Percentiles rank a stretch among this genome's conserved stretches.
Conservation (phyloP, 805 yeast genomes). For the Gaillardinia entomophila region DNA sequence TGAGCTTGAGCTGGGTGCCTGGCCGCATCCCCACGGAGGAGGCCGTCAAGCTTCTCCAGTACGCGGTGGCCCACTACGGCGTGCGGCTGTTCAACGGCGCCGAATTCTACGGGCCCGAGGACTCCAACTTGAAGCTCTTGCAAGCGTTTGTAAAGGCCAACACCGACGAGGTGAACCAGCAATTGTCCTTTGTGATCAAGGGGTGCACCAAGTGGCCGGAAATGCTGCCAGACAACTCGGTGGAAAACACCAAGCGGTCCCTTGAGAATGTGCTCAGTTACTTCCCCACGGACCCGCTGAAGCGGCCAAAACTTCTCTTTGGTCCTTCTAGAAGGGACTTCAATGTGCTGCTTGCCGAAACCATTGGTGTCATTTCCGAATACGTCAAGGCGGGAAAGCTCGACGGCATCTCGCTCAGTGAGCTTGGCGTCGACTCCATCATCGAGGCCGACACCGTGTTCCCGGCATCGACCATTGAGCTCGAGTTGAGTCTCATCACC, state of each 20-base stretch:
- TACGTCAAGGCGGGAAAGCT: conserved; percentile 61
- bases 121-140: conserved; percentile 50
- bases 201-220: conserved; percentile 57
- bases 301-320: conserved; percentile 41
- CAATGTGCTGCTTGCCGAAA: conserved; percentile 50
- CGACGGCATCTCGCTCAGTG: conserved; percentile 70
- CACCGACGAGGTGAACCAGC: conserved; percentile 47
- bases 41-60: conserved; percentile 48
- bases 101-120: conserved; percentile 64
- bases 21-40: conserved; percentile 47
- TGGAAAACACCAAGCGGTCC: conserved; percentile 41
- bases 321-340: conserved; percentile 71
- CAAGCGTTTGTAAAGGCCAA: conserved; percentile 49
- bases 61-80: conserved; percentile 37
- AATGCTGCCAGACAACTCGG: conserved; percentile 45
- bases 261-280: conserved; percentile 36
- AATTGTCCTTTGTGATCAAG: conserved; percentile 61
- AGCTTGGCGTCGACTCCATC: conserved; percentile 60
- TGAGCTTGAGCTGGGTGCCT: conserved; percentile 74
- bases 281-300: conserved; percentile 21
- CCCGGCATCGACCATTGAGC: conserved; percentile 66
- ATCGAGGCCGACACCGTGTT: conserved; percentile 49
- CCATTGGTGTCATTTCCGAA: conserved; percentile 51
- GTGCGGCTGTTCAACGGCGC: conserved; percentile 64
- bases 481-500: conserved; percentile 71